A percentile compares a stretch with the other conserved stretches of the same genome.
phyloP scores from a whole-genome alignment of 2,329 filamentous ascomycete species.

The Penicillium sp. region DNA sequence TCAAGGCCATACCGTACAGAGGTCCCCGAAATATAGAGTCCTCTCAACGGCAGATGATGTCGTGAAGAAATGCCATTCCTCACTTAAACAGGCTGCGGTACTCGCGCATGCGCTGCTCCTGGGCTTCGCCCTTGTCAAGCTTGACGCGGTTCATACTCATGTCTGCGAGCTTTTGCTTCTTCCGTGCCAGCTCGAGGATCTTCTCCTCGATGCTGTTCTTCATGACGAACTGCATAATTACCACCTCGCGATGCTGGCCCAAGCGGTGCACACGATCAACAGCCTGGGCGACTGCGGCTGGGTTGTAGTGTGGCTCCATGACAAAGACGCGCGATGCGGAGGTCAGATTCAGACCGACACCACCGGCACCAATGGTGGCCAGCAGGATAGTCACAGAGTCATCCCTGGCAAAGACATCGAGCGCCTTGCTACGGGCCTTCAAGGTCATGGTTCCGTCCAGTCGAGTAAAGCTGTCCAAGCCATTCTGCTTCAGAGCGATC shows the following conservation, averaged over 20 bases:
- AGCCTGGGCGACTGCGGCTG: conserved; percentile 91
- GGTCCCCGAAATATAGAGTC: not conserved
- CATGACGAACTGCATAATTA: conserved; percentile 91
- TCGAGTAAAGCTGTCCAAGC: conserved; percentile 68
- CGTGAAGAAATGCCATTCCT: not conserved
- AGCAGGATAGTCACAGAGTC: conserved; percentile 76
- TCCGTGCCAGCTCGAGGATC: conserved; percentile 85
- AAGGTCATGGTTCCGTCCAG: conserved; percentile 91
- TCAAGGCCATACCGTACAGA: not conserved
- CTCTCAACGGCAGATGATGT: not conserved
- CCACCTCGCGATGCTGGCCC: conserved; percentile 86
- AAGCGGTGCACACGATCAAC: conserved; percentile 91
- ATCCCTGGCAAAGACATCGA: conserved; percentile 79
- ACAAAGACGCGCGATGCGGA: conserved; percentile 86
- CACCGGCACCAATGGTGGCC: conserved; percentile 90
- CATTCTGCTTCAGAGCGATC: conserved; percentile 69
- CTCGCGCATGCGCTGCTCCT: conserved; percentile 68
- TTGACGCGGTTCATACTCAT: conserved; percentile 77
- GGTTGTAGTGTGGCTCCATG: conserved; percentile 99
- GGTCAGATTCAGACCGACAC: conserved; percentile 89
- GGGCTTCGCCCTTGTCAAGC: conserved; percentile 65
- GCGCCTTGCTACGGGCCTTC: conserved; percentile 72
- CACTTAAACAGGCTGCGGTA: conserved; percentile 63
- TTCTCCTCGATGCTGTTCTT: conserved; percentile 88
- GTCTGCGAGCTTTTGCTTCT: conserved; percentile 90